Conservation (phyloP, 371 early-diverging fungal species). For the Choanephora cucurbitarum region DNA sequence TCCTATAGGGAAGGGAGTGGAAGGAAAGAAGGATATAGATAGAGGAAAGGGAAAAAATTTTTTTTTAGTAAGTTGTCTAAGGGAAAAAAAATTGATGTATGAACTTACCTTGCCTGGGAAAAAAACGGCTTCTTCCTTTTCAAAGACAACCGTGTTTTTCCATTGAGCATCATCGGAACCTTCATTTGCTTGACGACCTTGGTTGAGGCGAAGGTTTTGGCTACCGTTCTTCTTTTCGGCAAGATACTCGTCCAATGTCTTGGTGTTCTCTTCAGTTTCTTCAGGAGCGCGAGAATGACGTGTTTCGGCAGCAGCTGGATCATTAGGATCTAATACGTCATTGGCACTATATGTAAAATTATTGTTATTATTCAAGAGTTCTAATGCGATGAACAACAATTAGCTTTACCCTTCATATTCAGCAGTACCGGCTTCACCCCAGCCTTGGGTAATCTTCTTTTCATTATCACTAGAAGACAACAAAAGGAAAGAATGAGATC, state of each 20-base stretch:
- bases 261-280: slow-evolving; percentile 68
- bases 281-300: slow-evolving; percentile 29
- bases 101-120: slow-evolving; percentile 67
- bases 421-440: slow-evolving; percentile 62
- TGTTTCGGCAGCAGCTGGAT: slow-evolving; percentile 46
- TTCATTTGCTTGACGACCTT: slow-evolving; percentile 73
- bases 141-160: slow-evolving; percentile 70
- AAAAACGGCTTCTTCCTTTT: slow-evolving; percentile 64
- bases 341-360: slow-evolving; percentile 26
- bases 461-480: slow-evolving; percentile 59
- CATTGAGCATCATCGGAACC: slow-evolving; percentile 75
- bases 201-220: slow-evolving; percentile 20
- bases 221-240: slow-evolving; percentile 46
- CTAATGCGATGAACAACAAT: too few species aligned
- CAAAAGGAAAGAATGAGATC: background rate
- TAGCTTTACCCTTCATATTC: slow-evolving; percentile 41
- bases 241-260: slow-evolving; percentile 80
- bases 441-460: slow-evolving; percentile 80
- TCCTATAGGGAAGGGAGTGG: too few species aligned
- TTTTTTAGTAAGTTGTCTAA: too few species aligned
- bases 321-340: slow-evolving; percentile 38
- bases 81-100: too few species aligned
- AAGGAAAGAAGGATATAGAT: slow-evolving; percentile 3
- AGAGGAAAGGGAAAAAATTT: slow-evolving; percentile 4
- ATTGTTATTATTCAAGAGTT: too few species aligned